phyloP scores from a whole-genome alignment of 1,139 yeast genomes.

The Sporopachydermia cereana region DNA sequence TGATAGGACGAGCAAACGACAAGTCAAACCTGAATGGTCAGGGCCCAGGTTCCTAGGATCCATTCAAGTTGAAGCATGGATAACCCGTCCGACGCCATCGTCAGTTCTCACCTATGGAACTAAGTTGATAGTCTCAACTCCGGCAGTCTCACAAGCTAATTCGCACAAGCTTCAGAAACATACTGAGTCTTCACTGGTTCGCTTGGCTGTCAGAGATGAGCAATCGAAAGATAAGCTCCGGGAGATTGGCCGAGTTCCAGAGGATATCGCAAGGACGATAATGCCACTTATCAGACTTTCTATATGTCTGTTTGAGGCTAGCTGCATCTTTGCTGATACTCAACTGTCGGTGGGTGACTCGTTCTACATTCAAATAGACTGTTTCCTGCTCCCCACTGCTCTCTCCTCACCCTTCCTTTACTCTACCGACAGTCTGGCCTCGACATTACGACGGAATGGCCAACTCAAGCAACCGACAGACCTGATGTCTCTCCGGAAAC shows the following conservation, averaged over 20 bases:
- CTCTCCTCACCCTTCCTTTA: conserved; percentile 25
- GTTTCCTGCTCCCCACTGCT: conserved; percentile 42
- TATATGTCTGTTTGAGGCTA: conserved; percentile 44
- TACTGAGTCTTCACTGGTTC: conserved; percentile 11
- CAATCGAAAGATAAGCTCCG: conserved; percentile 20
- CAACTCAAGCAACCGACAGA: not conserved
- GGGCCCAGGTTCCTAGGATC: conserved; percentile 47
- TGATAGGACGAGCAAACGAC: conserved; percentile 5
- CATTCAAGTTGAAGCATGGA: conserved; percentile 66
- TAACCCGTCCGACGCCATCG: conserved; percentile 59
- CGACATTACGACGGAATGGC: conserved; percentile 8
- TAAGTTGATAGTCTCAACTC: conserved; percentile 27
- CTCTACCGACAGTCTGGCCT: conserved; percentile 13
- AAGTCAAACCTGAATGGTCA: not conserved
- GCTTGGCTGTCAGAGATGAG: conserved; percentile 18
- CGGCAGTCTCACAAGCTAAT: conserved; percentile 7
- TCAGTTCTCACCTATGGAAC: conserved; percentile 40
- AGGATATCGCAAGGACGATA: conserved; percentile 55
- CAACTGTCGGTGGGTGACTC: conserved; percentile 64
- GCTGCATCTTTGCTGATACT: conserved; percentile 46
- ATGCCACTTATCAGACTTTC: conserved; percentile 53
- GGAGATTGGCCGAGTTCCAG: conserved; percentile 72
- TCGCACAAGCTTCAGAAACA: conserved; percentile 6
- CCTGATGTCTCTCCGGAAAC: not conserved
- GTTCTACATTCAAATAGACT: conserved; percentile 50